Base-by-base conservation (phyloP, 805 yeast species). In the Teunomyces lycoperdinae region DNA sequence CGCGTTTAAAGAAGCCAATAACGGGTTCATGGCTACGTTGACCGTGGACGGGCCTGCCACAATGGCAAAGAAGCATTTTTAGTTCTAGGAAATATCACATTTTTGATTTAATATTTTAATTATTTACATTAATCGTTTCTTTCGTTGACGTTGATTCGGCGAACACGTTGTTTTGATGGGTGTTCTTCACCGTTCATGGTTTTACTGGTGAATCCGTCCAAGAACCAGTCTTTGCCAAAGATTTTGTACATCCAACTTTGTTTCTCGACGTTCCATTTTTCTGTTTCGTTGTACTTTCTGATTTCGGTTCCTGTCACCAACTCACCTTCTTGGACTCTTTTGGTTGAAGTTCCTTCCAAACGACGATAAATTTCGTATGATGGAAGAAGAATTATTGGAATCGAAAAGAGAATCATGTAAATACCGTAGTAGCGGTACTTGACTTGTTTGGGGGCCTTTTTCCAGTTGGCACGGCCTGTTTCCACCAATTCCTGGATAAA, bases 391-490 rank as follows among this genome's bases (percentile, higher is more conserved):
- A 71, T 50, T 7, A 73, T 48, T 0, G 78, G 78, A 10, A 73
- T 65, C 24, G 74, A 67, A 32, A 70, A 58, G 20, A 73, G 56
- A 2, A 73, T 63, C 56, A 69, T 51, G 51, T 61, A 70, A 6
- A 73, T 58, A 7, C 76, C 77, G 30, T 63, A 59, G 53, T 70
- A 71, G 34, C 74, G 50, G 9, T 56, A 60, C 50, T 61, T 68
- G 16, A 73, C 59, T 38, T 64, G 74, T 44, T 56, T 53, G 2
- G 76, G 75, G 0, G 77, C 77, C 51, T 65, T 69, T 44, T 71
- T 70, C 78, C 78, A 73, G 55, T 72, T 63, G 4, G 73, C 71
- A 46, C 58, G 55, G 8, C 77, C 78, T 0, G 76, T 71, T 40
- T 67, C 67, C 5, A 63, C 66, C 49, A 71, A 57, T 44, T 67